Evolutionary conservation across 2,329 filamentous ascomycete species (phyloP).

Genomic region (Ustulina deusta): DNA sequence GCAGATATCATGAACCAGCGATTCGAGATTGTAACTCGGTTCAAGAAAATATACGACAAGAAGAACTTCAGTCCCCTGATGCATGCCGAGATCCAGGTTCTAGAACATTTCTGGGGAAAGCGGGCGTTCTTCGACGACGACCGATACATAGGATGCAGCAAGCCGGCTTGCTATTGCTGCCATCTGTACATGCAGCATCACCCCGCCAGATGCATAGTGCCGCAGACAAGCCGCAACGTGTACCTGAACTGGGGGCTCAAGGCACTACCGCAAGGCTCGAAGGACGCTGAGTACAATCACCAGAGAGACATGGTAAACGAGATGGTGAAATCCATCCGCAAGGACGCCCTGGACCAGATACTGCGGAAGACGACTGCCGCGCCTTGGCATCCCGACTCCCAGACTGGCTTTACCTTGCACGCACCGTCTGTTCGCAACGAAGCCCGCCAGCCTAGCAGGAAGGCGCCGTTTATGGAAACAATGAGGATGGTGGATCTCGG

Average conservation of each 20-base stretch:
- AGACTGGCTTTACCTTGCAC: slow-evolving; percentile 42
- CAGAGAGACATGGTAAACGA: slow-evolving; percentile 46
- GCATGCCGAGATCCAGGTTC: slow-evolving; percentile 61
- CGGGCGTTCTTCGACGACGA: slow-evolving; percentile 56
- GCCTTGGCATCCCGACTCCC: slow-evolving; percentile 43
- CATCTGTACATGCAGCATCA: slow-evolving; percentile 59
- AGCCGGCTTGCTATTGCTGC: slow-evolving; percentile 64
- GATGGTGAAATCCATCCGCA: slow-evolving; percentile 44
- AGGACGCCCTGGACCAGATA: slow-evolving; percentile 45
- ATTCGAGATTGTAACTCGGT: slow-evolving; percentile 40
- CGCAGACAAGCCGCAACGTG: slow-evolving; percentile 55
- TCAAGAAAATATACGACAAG: slow-evolving; percentile 48
- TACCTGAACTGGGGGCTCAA: slow-evolving; percentile 57
- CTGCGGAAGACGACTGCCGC: slow-evolving; percentile 27
- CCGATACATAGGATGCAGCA: slow-evolving; percentile 63
- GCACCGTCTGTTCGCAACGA: background rate
- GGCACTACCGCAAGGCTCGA: slow-evolving; percentile 29
- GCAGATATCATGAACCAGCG: slow-evolving; percentile 48
- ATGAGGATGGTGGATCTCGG: slow-evolving; percentile 25
- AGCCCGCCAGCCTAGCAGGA: background rate
- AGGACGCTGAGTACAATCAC: slow-evolving; percentile 31
- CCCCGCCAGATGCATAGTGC: slow-evolving; percentile 50
- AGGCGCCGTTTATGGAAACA: background rate
- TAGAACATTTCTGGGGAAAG: slow-evolving; percentile 59
- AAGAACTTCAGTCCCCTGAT: slow-evolving; percentile 49